Conservation (phyloP, 495 filamentous ascomycete species). For the Rostrohypoxylon terebratum region DNA sequence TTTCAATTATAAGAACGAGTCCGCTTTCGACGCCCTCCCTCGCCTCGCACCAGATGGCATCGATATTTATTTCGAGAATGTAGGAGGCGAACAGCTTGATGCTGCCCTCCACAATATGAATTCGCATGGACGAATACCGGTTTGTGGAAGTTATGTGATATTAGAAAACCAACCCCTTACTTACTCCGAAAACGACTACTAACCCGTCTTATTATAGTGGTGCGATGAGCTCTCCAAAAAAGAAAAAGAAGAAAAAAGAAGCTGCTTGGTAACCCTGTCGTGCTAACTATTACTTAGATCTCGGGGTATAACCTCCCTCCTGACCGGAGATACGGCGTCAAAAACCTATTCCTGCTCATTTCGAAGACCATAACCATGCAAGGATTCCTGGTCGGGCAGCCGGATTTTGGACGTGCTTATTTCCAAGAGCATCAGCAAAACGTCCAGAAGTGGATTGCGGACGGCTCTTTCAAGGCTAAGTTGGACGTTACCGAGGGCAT, state of each 20-base stretch:
- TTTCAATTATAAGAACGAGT: conserved; percentile 76
- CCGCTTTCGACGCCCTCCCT: conserved; percentile 75
- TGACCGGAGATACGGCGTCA: conserved; percentile 73
- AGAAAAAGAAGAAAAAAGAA: background rate
- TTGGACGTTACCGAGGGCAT: conserved; percentile 80
- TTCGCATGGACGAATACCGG: conserved; percentile 74
- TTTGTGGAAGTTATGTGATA: conserved; percentile 53
- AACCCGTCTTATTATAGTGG: conserved; percentile 40
- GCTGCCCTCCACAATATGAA: conserved; percentile 79
- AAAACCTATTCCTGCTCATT: conserved; percentile 68
- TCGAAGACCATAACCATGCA: conserved; percentile 64
- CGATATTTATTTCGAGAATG: conserved; percentile 97
- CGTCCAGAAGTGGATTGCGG: conserved; percentile 84
- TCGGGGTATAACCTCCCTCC: conserved; percentile 79
- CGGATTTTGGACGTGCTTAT: conserved; percentile 77
- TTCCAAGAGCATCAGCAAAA: conserved; percentile 81
- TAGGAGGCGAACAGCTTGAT: conserved; percentile 88
- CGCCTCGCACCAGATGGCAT: conserved; percentile 84
- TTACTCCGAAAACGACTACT: background rate
- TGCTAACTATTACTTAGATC: conserved; percentile 57
- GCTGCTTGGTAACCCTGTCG: background rate
- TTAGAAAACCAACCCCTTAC: background rate
- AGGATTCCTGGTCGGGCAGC: conserved; percentile 79
- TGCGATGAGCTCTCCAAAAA: conserved; percentile 35
- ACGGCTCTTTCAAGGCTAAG: conserved; percentile 82